Conservation (phyloP, 768 basidiomycete species). For the Tricholoma sp. region DNA sequence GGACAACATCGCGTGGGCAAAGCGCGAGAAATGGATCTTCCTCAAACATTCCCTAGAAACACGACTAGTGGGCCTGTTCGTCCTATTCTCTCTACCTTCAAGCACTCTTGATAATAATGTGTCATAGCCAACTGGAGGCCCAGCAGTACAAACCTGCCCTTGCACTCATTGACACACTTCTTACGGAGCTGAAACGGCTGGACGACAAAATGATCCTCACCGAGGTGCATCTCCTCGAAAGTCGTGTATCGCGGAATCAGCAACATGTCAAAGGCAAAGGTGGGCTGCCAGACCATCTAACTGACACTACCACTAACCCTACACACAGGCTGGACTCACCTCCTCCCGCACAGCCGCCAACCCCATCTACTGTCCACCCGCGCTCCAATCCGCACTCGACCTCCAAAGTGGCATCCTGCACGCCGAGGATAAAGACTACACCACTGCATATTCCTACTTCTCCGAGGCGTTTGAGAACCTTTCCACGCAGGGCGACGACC, state of each 20-base stretch:
- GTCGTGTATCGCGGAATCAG: constrained; percentile 85
- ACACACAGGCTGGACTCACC: constrained; percentile 70
- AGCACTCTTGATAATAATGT: neutral
- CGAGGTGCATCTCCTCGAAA: constrained; percentile 93
- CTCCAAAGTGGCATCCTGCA: constrained; percentile 72
- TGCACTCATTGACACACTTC: constrained; percentile 75
- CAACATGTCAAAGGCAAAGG: constrained; percentile 89
- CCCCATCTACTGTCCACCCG: constrained; percentile 78
- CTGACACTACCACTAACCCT: neutral
- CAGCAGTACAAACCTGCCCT: constrained; percentile 76
- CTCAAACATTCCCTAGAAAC: constrained; percentile 92
- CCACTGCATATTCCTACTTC: constrained; percentile 95
- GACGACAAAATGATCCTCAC: constrained; percentile 99
- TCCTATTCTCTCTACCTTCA: constrained; percentile 1
- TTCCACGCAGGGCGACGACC: constrained; percentile 66
- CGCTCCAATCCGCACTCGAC: constrained; percentile 42
- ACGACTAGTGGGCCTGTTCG: constrained; percentile 70
- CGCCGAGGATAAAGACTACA: constrained; percentile 98
- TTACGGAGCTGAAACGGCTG: constrained; percentile 85
- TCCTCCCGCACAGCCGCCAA: constrained; percentile 92
- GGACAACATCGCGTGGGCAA: constrained; percentile 93
- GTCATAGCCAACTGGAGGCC: constrained; percentile 65
- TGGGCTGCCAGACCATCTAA: constrained; percentile 20
- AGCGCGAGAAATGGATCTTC: constrained; percentile 89
- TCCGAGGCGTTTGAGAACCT: constrained; percentile 94